Percentiles rank a stretch among this genome's conserved stretches.
Conservation (phyloP, 305 asterid species). For the Solanum hybrid region DNA sequence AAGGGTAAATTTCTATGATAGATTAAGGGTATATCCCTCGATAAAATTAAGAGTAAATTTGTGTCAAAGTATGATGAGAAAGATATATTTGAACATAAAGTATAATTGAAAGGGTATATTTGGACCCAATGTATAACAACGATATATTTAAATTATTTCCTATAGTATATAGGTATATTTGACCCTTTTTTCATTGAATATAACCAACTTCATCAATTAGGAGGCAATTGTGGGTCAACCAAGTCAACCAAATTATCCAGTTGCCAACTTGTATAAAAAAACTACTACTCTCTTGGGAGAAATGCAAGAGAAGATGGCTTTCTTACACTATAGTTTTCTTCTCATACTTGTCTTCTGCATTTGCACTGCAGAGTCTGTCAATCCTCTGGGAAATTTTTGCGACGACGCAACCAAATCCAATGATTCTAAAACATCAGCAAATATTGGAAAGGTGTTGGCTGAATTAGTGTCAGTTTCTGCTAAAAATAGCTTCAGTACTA, state of each 20-base stretch:
- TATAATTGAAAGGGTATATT: background rate
- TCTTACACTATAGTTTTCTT: constrained; percentile 7
- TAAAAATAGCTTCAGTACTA: constrained; percentile 33
- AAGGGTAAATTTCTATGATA: background rate
- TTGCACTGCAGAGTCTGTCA: constrained; percentile 25
- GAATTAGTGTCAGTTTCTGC: constrained; percentile 30
- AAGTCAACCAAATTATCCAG: background rate
- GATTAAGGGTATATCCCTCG: background rate
- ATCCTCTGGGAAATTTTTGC: constrained; percentile 26
- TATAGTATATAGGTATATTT: no score
- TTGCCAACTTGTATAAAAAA: background rate
- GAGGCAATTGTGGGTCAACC: background rate
- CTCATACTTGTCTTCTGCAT: constrained; percentile 5
- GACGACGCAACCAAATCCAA: constrained; percentile 10
- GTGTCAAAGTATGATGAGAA: background rate
- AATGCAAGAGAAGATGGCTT: constrained; percentile 19
- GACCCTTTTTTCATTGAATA: background rate
- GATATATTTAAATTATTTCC: background rate
- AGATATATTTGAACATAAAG: background rate
- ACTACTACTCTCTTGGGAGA: background rate
- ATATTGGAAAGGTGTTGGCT: constrained; percentile 31
- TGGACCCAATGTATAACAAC: background rate
- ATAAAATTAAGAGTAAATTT: background rate
- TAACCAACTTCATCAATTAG: background rate
- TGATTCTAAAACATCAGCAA: constrained; percentile 14